phyloP scores from a whole-genome alignment of 1,284 basidiomycete species.

The Acaromyces ingoldii region DNA sequence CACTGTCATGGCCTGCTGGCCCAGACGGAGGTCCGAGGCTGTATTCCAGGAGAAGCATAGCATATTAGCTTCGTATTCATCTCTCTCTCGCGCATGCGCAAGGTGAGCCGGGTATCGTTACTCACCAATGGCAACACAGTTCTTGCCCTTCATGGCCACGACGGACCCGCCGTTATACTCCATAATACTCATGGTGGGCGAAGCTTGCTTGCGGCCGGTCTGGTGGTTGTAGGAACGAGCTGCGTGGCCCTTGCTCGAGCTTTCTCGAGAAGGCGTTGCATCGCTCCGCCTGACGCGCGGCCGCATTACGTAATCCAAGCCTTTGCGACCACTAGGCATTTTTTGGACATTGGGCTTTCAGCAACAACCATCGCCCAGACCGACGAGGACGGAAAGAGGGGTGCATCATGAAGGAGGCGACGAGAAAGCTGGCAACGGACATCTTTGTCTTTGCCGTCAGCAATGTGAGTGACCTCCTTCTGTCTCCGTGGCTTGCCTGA shows the following conservation, averaged over 20 bases:
- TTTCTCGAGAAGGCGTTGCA: too few species aligned
- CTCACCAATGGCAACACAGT: conserved; percentile 82
- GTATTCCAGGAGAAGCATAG: too few species aligned
- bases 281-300: too few species aligned
- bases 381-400: too few species aligned
- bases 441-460: conserved; percentile 7
- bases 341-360: too few species aligned
- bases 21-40: conserved; percentile 87
- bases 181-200: conserved; percentile 52
- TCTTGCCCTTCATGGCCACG: conserved; percentile 97
- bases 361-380: too few species aligned
- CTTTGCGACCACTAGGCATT: too few species aligned
- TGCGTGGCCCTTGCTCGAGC: too few species aligned
- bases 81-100: neutral
- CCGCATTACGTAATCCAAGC: too few species aligned
- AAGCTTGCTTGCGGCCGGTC: too few species aligned
- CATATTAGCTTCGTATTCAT: too few species aligned
- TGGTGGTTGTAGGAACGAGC: too few species aligned
- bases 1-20: conserved; percentile 81
- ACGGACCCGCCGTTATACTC: conserved; percentile 92
- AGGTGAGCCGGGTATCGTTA: neutral
- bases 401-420: conserved; percentile 39
- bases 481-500: conserved; percentile 35
- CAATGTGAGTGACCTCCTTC: conserved; percentile 8
- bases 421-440: conserved; percentile 45